Conservation (phyloP, 805 yeast species). For the Blastobotrys robertii region DNA sequence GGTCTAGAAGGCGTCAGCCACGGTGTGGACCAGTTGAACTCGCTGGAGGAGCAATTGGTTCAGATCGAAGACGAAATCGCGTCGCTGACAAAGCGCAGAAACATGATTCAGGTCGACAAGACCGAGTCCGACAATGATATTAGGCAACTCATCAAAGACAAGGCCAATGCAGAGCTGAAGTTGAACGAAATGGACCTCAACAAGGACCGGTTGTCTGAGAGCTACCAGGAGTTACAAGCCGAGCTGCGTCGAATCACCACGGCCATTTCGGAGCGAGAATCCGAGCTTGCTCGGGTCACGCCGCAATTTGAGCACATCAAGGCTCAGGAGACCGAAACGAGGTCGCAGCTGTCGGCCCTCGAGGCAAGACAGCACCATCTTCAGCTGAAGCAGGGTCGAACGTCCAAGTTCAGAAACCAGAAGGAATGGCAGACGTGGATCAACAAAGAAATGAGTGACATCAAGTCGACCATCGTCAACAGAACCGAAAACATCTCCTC, state of each 20-base stretch:
- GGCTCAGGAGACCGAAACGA: constrained; percentile 33
- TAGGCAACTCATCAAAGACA: constrained; percentile 29
- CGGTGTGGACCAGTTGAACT: constrained; percentile 4
- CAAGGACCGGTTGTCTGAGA: constrained; percentile 32
- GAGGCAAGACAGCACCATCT: constrained; percentile 50
- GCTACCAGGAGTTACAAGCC: too few species aligned
- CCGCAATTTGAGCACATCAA: constrained; percentile 22
- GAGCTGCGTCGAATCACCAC: neutral
- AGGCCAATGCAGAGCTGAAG: constrained; percentile 28
- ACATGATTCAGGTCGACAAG: constrained; percentile 47
- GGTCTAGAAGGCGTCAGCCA: neutral
- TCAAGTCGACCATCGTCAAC: constrained; percentile 28
- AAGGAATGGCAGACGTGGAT: constrained; percentile 65
- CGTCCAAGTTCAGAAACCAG: constrained; percentile 44
- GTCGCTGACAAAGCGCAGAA: constrained; percentile 38
- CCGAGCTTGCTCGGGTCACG: constrained; percentile 3
- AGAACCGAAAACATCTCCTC: constrained; percentile 20
- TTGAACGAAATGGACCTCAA: constrained; percentile 24
- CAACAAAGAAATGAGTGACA: constrained; percentile 43
- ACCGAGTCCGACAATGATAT: constrained; percentile 42
- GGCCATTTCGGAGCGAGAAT: constrained; percentile 8
- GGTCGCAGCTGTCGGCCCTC: constrained; percentile 32
- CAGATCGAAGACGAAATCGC: constrained; percentile 26
- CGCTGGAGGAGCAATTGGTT: constrained; percentile 7
- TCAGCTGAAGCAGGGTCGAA: constrained; percentile 63